Percentiles rank a stretch among this genome's conserved stretches.
Conservation (phyloP, 164 flowering plant genomes). For the Chimonanthus praecox region DNA sequence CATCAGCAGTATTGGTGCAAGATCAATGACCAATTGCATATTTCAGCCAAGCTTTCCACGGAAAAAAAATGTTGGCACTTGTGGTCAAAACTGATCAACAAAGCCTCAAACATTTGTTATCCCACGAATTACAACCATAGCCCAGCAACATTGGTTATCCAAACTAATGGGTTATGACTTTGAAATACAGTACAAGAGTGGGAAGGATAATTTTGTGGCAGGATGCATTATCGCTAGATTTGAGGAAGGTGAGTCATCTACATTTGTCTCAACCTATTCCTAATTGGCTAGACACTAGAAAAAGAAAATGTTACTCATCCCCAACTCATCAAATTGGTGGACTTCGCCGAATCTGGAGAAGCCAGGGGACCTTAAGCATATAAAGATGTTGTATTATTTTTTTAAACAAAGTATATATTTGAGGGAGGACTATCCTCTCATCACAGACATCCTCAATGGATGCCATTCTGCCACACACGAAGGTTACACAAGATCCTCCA, state of each 20-base stretch:
- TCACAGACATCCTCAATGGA: background rate
- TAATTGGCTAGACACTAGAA: background rate
- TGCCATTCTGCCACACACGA: background rate
- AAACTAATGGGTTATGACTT: slow-evolving; percentile 3
- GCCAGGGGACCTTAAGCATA: slow-evolving; percentile 1
- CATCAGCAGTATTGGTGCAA: slow-evolving; percentile 1
- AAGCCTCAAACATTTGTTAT: slow-evolving; percentile 1
- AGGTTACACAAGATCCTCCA: background rate
- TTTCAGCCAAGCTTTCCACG: slow-evolving; percentile 4
- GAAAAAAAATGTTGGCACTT: background rate
- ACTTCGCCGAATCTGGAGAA: background rate
- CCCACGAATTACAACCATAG: background rate
- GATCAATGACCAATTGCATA: slow-evolving; percentile 1
- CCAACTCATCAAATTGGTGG: background rate
- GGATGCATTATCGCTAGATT: background rate
- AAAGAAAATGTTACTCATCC: background rate
- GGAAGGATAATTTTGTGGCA: background rate
- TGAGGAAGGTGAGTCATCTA: background rate
- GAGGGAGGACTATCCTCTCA: background rate
- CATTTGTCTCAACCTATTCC: slow-evolving; percentile 2
- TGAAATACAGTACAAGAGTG: background rate
- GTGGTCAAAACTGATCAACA: background rate
- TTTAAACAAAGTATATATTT: slow-evolving; percentile 2
- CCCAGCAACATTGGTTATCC: background rate
- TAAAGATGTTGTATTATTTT: background rate